Conservation (phyloP, 208 protist genomes). For the Ichthyophonus hoferi region DNA sequence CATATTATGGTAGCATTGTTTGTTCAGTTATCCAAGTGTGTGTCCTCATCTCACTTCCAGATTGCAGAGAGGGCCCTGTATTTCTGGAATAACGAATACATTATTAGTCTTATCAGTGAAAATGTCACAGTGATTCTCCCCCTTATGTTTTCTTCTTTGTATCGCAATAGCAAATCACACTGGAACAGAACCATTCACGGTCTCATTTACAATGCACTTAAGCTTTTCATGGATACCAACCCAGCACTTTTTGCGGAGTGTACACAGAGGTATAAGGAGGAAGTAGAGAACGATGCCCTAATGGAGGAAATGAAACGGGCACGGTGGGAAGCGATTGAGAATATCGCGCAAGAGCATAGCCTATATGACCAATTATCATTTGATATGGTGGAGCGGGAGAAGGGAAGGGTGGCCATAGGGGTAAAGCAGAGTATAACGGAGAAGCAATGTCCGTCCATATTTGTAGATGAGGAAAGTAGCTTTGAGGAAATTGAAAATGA, state of each 20-base stretch:
- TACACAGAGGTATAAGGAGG: conserved; percentile 50
- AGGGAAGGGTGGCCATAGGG: background rate
- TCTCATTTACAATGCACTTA: conserved; percentile 56
- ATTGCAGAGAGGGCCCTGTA: conserved; percentile 61
- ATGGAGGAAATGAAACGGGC: background rate
- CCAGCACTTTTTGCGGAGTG: conserved; percentile 52
- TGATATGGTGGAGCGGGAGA: background rate
- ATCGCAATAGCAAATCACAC: conserved; percentile 58
- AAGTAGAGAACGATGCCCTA: conserved; percentile 11
- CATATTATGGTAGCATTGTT: conserved; percentile 51
- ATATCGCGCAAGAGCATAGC: background rate
- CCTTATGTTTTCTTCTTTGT: conserved; percentile 59
- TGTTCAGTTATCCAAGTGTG: conserved; percentile 51
- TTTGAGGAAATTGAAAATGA: no score
- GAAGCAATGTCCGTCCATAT: background rate
- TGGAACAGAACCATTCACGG: conserved; percentile 60
- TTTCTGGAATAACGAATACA: conserved; percentile 62
- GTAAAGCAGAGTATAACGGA: background rate
- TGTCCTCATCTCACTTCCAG: conserved; percentile 63
- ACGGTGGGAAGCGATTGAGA: background rate
- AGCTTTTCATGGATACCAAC: conserved; percentile 66
- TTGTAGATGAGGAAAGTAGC: no score
- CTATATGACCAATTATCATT: background rate
- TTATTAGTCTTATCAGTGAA: conserved; percentile 53
- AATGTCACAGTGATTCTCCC: conserved; percentile 42